Base-by-base conservation (phyloP, 2,329 filamentous ascomycete genomes). In the Fusarium pininemorale region DNA sequence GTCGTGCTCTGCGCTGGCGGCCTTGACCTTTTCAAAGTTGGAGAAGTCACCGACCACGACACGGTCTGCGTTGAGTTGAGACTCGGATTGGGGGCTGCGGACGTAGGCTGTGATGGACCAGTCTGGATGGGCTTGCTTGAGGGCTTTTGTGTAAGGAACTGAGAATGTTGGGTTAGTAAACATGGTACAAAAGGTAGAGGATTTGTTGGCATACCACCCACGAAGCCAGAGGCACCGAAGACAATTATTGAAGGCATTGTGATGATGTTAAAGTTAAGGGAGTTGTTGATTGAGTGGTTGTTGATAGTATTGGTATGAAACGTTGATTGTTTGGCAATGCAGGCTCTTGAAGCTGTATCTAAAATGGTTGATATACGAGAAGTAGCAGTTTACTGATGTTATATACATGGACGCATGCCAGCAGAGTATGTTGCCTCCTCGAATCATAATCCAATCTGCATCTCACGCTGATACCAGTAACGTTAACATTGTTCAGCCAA, bases 201-300 rank as follows among this genome's bases (percentile, higher is more conserved):
- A 11, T 7, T 7, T 1, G 7, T n/a, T 22, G 3, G n/a, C 48
- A 3, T 69, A 69, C 66, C 66, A 6, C 66, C 66, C 0, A 69
- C 48, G 26, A 69, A 69, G 16, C 66, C 66, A n/a, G 64, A 69
- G 32, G 66, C 66, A 1, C 66, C 66, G 6, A 69, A 69, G 3
- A 69, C 13, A 12, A 69, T 63, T 15, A 69, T 24, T 26, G 66
- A 69, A 69, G 47, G 47, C 66, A 68, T 35, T 35, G 14, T 16
- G 32, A 16, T 35, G 32, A 16, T 15, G 32, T 35, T 35, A 16
- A 35, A 16, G 32, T 16, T 16, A 1, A 35, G 32, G 7, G 7
- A 35, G 32, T 0, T 7, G 32, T 16, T 35, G 32, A 35, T 35
- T 35, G 32, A 35, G 32, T 35, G 32, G 32, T 15, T 35, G 32